These are phyloP conservation scores for Penicillium sp. DNA, from an alignment of 2,329 filamentous ascomycete genomes.

Conservation along the genomic window DNA sequence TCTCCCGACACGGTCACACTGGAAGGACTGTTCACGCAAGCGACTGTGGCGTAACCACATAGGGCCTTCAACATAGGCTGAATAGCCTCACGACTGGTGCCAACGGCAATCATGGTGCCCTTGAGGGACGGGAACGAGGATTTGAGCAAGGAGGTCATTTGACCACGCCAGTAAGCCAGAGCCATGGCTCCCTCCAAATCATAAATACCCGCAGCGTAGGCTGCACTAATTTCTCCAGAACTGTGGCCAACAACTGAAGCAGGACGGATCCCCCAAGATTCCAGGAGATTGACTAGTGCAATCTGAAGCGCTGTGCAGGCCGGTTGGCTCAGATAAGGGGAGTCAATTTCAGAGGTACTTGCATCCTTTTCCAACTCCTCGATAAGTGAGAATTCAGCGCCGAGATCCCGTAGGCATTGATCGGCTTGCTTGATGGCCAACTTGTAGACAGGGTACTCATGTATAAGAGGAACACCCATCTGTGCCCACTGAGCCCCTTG, in stretches of 20 bases:
- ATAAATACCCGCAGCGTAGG: conserved; percentile 23
- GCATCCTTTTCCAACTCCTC: conserved; percentile 17
- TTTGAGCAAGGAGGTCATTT: conserved; percentile 23
- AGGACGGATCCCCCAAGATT: conserved; percentile 21
- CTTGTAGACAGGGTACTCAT: conserved; percentile 24
- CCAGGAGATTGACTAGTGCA: conserved; percentile 21
- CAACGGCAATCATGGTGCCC: conserved; percentile 34
- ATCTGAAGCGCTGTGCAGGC: conserved; percentile 25
- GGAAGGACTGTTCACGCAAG: conserved; percentile 25
- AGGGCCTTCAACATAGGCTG: conserved; percentile 19
- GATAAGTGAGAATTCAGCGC: conserved; percentile 22
- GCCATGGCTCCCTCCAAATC: conserved; percentile 21
- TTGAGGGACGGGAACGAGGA: conserved; percentile 21
- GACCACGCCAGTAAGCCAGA: conserved; percentile 24
- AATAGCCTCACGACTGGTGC: conserved; percentile 18
- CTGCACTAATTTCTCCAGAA: conserved; percentile 27
- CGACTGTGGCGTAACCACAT: conserved; percentile 20
- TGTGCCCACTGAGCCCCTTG: conserved; percentile 26
- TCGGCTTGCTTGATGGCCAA: conserved; percentile 19
- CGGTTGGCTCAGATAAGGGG: conserved; percentile 22
- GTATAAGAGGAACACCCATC: conserved; percentile 28
- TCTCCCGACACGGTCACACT: conserved; percentile 27
- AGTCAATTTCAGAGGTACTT: conserved; percentile 16
- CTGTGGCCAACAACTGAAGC: conserved; percentile 23
- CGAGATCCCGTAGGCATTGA: conserved; percentile 14